These are phyloP conservation scores for Claviceps humidiphila DNA, from an alignment of 2,329 filamentous ascomycete genomes.

Conservation along the genomic window DNA sequence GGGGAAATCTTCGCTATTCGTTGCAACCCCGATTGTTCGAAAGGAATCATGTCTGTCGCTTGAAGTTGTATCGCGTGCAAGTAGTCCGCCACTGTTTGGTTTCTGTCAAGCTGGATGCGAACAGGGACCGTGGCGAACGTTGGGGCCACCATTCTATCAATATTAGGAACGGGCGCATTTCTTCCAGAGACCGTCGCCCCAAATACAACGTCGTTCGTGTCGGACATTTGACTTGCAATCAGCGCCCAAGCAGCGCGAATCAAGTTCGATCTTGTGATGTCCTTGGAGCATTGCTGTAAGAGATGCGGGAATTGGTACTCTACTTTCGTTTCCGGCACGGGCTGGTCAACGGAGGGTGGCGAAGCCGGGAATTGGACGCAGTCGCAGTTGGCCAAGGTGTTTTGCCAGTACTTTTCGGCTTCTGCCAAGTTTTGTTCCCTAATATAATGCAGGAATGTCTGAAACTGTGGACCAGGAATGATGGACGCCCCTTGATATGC, in stretches of 20 bases:
- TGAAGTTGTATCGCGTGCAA: constrained; percentile 8
- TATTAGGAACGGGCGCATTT: constrained; percentile 9
- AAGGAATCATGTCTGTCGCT: constrained; percentile 8
- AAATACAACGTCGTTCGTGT: constrained; percentile 24
- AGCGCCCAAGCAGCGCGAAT: constrained; percentile 33
- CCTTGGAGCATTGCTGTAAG: constrained; percentile 6
- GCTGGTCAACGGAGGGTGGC: constrained; percentile 28
- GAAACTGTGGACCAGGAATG: constrained; percentile 17
- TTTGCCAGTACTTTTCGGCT: constrained; percentile 29
- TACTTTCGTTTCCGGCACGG: constrained; percentile 31
- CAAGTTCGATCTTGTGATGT: constrained; percentile 10
- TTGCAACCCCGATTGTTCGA: constrained; percentile 11
- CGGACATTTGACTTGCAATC: constrained; percentile 35
- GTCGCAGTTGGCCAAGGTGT: constrained; percentile 24
- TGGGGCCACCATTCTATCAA: constrained; percentile 13
- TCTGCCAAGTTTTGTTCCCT: constrained; percentile 19
- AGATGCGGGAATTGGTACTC: constrained; percentile 12
- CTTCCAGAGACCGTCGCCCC: constrained; percentile 30
- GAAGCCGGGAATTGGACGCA: constrained; percentile 28
- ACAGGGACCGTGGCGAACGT: constrained; percentile 30
- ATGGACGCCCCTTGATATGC: not conserved
- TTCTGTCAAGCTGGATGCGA: constrained; percentile 21
- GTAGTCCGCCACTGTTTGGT: constrained; percentile 3
- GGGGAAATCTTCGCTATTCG: constrained; percentile 10
- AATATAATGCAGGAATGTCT: constrained; percentile 31